phyloP scores from a whole-genome alignment of 768 basidiomycete genomes.

The Phlegmacium glaucopus region DNA sequence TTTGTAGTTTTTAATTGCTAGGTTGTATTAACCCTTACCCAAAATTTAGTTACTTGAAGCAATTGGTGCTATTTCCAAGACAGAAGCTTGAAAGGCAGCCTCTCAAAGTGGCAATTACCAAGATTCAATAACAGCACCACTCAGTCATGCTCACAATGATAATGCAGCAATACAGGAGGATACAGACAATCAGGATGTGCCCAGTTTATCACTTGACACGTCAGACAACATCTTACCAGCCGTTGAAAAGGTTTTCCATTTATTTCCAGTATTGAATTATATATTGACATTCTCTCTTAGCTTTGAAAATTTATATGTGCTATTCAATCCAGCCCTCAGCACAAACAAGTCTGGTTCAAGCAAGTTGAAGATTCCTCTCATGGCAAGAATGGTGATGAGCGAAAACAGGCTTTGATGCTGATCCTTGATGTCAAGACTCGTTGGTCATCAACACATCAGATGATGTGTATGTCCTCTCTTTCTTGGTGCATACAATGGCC shows the following conservation, averaged over 20 bases:
- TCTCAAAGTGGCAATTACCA: slow-evolving; percentile 13
- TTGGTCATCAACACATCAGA: slow-evolving; percentile 30
- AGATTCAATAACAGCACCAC: slow-evolving; percentile 11
- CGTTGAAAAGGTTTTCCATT: slow-evolving; percentile 10
- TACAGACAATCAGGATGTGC: background rate
- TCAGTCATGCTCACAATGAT: background rate
- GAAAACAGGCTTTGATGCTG: slow-evolving; percentile 16
- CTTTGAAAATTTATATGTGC: slow-evolving; percentile 18
- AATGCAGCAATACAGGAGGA: background rate
- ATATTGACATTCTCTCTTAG: slow-evolving; percentile 5
- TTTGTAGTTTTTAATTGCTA: background rate
- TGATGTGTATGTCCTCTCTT: slow-evolving; percentile 20
- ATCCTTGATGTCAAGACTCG: slow-evolving; percentile 27
- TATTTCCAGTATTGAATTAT: background rate
- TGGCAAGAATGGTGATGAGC: background rate
- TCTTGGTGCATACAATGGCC: background rate
- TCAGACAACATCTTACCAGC: slow-evolving; percentile 3
- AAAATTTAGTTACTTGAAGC: slow-evolving; percentile 24
- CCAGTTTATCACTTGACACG: too few relatives aligned
- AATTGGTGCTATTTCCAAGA: slow-evolving; percentile 20
- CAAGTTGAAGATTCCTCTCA: slow-evolving; percentile 6
- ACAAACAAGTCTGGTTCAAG: slow-evolving; percentile 8
- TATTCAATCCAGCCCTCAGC: too few relatives aligned
- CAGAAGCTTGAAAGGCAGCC: slow-evolving; percentile 12
- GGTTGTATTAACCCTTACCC: background rate